Base-by-base conservation (phyloP, 768 basidiomycete genomes). In the Kwoniella mangroviensis region DNA sequence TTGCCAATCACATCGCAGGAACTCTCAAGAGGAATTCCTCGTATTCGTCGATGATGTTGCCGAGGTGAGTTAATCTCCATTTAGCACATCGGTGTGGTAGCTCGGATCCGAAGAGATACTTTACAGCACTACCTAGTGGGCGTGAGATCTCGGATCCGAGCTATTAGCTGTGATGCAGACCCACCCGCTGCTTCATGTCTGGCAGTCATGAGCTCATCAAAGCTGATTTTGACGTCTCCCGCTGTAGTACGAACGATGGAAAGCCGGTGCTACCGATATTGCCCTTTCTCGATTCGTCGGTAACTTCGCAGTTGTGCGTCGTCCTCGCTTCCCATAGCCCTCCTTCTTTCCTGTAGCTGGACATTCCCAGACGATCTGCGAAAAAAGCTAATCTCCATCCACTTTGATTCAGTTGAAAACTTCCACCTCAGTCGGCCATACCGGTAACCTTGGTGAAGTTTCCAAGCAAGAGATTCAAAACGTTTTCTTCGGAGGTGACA, bases 391-490 rank as follows among this genome's bases (percentile, higher is more conserved):
- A 45, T n/a, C n/a, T 34, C 26, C 17, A 11, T 21, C 9, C 22
- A 40, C n/a, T 19, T 57, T 17, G 10, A 15, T 21, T 9, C 68
- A 79, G 78, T 77, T 67, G 74, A 77, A 77, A 64, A 77, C 78
- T 22, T 21, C 59, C 22, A 77, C 76, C 26, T 75, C 73, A 42
- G 65, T 66, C n/a, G 79, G 79, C 56, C 79, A 80, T 71, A 80
- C 79, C 53, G 79, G 79, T 55, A 58, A 51, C 15, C 75, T 80
- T 28, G 77, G 77, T 56, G 77, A 76, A 53, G 65, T 80, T 57
- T 76, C 77, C 69, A 76, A 77, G 63, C 75, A 76, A 65, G 79
- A 80, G 67, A 71, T 75, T 17, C 77, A 80, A 73, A 78, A 70
- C 58, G 77, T 68, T 58, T 80, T 80, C 71, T 80, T 80, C 58